A percentile compares a stretch with the other conserved stretches of the same genome.
phyloP scores from a whole-genome alignment of 495 filamentous ascomycete genomes.

The Neurospora hispaniola region DNA sequence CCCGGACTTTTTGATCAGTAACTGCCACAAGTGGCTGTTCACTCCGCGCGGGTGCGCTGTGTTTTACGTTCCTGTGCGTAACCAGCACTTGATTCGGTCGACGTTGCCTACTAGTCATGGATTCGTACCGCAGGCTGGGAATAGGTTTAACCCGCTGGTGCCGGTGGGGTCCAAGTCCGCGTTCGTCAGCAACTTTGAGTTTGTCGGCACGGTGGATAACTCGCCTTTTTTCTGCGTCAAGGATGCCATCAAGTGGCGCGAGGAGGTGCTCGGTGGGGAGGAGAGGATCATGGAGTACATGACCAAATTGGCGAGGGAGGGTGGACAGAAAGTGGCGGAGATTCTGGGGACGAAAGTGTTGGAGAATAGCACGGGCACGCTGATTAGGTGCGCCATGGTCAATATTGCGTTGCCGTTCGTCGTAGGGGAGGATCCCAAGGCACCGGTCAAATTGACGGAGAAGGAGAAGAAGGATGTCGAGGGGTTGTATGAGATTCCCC shows the following conservation, averaged over 20 bases:
- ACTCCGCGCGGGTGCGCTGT: slow-evolving; percentile 72
- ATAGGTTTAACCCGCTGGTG: slow-evolving; percentile 36
- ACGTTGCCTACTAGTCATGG: slow-evolving; percentile 65
- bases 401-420: slow-evolving; percentile 66
- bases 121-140: slow-evolving; percentile 29
- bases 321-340: slow-evolving; percentile 45
- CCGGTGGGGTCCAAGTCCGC: slow-evolving; percentile 33
- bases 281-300: slow-evolving; percentile 51
- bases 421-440: slow-evolving; percentile 4
- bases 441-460: slow-evolving; percentile 2
- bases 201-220: slow-evolving; percentile 64
- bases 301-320: slow-evolving; percentile 45
- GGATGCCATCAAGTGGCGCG: slow-evolving; percentile 57
- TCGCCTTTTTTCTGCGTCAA: slow-evolving; percentile 60
- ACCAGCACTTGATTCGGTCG: slow-evolving; percentile 64
- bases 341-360: slow-evolving; percentile 62
- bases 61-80: slow-evolving; percentile 62
- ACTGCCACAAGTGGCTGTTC: slow-evolving; percentile 89
- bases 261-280: slow-evolving; percentile 65
- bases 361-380: slow-evolving; percentile 40
- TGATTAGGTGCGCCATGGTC: slow-evolving; percentile 43
- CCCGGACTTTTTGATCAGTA: slow-evolving; percentile 76
- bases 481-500: slow-evolving; percentile 20
- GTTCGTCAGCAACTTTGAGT: slow-evolving; percentile 68
- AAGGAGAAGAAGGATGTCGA: slow-evolving; percentile 14